Evolutionary conservation across 2,329 filamentous ascomycete genomes (phyloP).

Genomic region (Calonectria honghensis): DNA sequence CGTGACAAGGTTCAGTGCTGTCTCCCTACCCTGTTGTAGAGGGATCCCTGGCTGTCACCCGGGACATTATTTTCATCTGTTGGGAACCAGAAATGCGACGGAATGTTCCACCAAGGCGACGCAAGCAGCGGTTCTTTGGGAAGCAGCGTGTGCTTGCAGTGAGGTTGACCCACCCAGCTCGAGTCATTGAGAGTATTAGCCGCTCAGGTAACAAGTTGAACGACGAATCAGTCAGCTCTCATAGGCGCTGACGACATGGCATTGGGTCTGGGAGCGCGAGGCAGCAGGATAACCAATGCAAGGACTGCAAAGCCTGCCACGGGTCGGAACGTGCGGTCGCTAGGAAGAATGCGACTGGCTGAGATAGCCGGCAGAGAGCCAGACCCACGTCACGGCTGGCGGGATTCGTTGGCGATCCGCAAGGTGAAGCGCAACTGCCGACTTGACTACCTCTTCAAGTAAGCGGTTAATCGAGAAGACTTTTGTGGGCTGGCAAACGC

Average conservation of each 20-base stretch:
- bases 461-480: not conserved
- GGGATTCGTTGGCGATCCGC: constrained; percentile 29
- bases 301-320: constrained; percentile 43
- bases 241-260: constrained; percentile 25
- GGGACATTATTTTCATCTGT: constrained; percentile 36
- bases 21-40: constrained; percentile 28
- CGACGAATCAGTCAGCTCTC: constrained; percentile 3
- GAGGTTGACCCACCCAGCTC: constrained; percentile 7
- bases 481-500: constrained; percentile 10
- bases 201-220: not conserved
- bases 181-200: not conserved
- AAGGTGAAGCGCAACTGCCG: constrained; percentile 31
- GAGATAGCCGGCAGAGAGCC: constrained; percentile 41
- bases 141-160: not conserved
- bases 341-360: constrained; percentile 42
- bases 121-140: not conserved
- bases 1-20: constrained; percentile 47
- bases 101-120: constrained; percentile 39
- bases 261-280: constrained; percentile 31
- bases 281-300: constrained; percentile 42
- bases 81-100: constrained; percentile 34
- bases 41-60: constrained; percentile 42
- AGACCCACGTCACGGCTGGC: constrained; percentile 35
- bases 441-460: constrained; percentile 19
- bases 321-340: constrained; percentile 41